Evolutionary conservation across 495 filamentous ascomycete species (phyloP).

Genomic region (Geoglossum glabrum): DNA sequence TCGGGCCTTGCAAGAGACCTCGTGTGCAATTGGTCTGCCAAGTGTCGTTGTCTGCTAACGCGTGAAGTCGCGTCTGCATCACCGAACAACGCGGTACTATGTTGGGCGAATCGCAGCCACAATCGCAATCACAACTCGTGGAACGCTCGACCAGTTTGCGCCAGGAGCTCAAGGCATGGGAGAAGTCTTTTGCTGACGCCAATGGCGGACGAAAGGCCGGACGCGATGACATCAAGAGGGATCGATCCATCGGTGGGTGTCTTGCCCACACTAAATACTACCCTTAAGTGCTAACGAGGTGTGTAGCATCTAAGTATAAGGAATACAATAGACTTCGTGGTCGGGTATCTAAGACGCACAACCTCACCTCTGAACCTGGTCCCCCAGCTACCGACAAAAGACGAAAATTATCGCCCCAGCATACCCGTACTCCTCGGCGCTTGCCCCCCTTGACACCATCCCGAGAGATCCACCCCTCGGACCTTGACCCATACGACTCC

Average conservation of each 20-base stretch:
- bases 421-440: not conserved
- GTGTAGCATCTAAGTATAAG: conserved; percentile 70
- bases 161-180: conserved; percentile 69
- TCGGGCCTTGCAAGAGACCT: not conserved
- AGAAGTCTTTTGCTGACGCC: conserved; percentile 47
- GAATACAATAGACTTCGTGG: conserved; percentile 61
- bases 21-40: not conserved
- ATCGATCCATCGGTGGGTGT: conserved; percentile 50
- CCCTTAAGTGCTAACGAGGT: not conserved
- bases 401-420: not conserved
- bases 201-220: conserved; percentile 59
- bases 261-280: not conserved
- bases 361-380: not conserved
- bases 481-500: conserved; percentile 15
- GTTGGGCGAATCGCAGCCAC: not conserved
- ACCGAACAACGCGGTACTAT: not conserved
- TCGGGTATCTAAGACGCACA: not conserved
- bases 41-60: not conserved
- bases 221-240: conserved; percentile 71
- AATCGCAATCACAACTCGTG: not conserved
- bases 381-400: not conserved
- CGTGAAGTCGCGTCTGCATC: not conserved
- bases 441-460: not conserved
- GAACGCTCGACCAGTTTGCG: conserved; percentile 25
- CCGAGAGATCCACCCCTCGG: conserved; percentile 2